phyloP scores from a whole-genome alignment of 257 asterid species.

The Solanum corneliomulleri region DNA sequence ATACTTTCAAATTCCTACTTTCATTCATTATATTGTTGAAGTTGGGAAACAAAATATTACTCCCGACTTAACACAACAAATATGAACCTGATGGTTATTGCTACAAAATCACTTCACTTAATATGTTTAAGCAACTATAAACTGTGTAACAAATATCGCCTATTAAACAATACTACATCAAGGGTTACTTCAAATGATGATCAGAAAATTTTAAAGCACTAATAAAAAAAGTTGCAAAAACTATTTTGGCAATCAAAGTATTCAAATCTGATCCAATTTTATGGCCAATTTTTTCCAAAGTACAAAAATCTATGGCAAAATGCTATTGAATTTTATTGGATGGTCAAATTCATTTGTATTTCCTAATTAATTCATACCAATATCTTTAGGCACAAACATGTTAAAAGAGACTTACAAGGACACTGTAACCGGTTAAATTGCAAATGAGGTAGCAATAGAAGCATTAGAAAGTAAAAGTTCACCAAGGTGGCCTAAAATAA shows the following conservation, averaged over 20 bases:
- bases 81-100: not conserved
- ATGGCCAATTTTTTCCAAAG: no score
- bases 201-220: no score
- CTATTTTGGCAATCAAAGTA: not conserved
- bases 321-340: not conserved
- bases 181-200: not conserved
- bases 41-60: not conserved
- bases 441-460: slow-evolving; percentile 48
- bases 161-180: not conserved
- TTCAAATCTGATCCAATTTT: no score
- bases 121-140: no score
- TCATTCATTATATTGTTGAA: not conserved
- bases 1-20: not conserved
- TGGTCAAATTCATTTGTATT: not conserved
- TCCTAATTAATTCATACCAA: no score
- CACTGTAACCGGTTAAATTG: slow-evolving; percentile 45
- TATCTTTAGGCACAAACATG: not conserved
- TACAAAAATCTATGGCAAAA: not conserved
- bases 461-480: slow-evolving; percentile 45
- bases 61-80: not conserved
- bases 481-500: slow-evolving; percentile 49
- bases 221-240: no score
- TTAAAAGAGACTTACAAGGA: slow-evolving; percentile 9
- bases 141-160: no score
- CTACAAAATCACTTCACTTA: not conserved